phyloP scores from a whole-genome alignment of 2,329 filamentous ascomycete species.

The Podosphaera fusca region DNA sequence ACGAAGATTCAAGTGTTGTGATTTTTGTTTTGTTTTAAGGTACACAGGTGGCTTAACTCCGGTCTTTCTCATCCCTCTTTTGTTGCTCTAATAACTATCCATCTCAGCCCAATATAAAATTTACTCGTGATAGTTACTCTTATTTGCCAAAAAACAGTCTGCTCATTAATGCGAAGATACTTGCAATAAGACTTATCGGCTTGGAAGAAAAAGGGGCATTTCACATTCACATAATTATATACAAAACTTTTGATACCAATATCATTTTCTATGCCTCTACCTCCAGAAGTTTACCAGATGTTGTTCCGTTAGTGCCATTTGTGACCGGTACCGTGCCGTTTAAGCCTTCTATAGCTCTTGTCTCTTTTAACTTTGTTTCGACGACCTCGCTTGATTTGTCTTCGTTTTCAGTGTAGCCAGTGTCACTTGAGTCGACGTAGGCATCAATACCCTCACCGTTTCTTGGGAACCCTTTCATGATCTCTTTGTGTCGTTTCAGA shows the following conservation, averaged over 20 bases:
- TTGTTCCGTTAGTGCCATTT: not conserved
- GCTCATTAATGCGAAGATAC: too few relatives aligned
- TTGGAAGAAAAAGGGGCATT: not conserved
- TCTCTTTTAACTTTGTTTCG: not conserved
- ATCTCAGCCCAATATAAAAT: too few relatives aligned
- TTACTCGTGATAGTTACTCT: too few relatives aligned
- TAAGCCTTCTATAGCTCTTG: not conserved
- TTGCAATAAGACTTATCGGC: not conserved
- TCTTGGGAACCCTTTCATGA: slow-evolving; percentile 38
- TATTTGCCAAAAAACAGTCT: too few relatives aligned
- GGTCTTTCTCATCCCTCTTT: too few relatives aligned
- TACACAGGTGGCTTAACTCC: too few relatives aligned
- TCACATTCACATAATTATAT: not conserved
- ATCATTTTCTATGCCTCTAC: not conserved
- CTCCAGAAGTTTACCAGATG: not conserved
- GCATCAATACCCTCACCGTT: slow-evolving; percentile 43
- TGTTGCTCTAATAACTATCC: too few relatives aligned
- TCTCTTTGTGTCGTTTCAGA: slow-evolving; percentile 36
- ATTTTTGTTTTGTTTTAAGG: too few relatives aligned
- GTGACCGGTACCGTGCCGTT: not conserved
- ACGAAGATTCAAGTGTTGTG: too few relatives aligned
- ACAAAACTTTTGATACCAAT: not conserved
- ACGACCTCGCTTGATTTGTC: not conserved
- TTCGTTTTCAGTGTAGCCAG: slow-evolving; percentile 24
- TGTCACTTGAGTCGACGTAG: slow-evolving; percentile 46